Evolutionary conservation across 2,329 filamentous ascomycete species (phyloP), one percentile per base, ranked within the genome.

Genomic region (Cytospora leucostoma): DNA sequence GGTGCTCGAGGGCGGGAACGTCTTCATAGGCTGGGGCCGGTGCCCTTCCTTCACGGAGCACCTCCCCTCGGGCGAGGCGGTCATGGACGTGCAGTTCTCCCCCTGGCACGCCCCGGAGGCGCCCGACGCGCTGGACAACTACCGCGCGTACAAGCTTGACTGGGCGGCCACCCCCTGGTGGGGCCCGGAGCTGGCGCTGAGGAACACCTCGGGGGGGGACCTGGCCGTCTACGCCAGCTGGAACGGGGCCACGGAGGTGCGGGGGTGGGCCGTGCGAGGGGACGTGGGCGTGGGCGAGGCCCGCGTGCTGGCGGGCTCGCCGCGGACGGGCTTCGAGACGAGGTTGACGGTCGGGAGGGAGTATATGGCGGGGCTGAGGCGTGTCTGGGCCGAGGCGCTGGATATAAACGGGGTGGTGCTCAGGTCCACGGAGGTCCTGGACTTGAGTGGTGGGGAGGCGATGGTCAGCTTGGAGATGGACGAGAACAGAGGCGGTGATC

Each of bases 41-140:
- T 74, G 74, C 19, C 78, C 80, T 2, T 75, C 78, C 0, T 80
- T 76, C 66, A 80, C 76, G n/a, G 82, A 85, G 68, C 82, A 74
- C 67, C 63, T 73, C 1, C 49, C 67, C 17, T 70, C 75, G 34
- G 79, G 79, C 32, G 71, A 73, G 13, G 67, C 77, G 3, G 69
- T 81, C 7, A 77, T 78, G 65, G 75, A 78, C 54, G 74, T 77
- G 1, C 78, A 80, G 58, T 76, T 79, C 61, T 62, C 58, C n/a
- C 64, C 64, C 7, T 65, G 64, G 64, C 64, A 65, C 37, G 75
- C 73, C 27, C 68, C 66, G 54, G 71, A 72, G 52, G 27, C 65
- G 2, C 57, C 66, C 1, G 66, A 64, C 34, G 57, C 59, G 40
- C 65, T 67, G 61, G 70, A 66, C 56, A 65, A 62, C 32, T 73